Evolutionary conservation across 2,329 filamentous ascomycete genomes (phyloP).

Genomic region (Raffaelea ambrosiae): DNA sequence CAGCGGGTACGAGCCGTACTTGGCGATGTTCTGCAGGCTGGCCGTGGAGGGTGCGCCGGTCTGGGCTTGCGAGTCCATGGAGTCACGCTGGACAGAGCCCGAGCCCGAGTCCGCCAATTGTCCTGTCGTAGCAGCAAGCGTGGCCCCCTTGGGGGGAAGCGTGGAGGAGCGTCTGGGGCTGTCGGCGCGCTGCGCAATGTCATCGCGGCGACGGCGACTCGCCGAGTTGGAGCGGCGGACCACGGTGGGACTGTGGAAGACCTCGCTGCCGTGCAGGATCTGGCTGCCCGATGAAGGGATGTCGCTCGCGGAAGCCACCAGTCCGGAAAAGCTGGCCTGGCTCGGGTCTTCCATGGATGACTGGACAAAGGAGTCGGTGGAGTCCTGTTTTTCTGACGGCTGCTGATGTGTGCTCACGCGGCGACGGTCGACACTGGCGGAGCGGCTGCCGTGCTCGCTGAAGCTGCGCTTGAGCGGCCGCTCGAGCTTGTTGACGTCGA

Average conservation of each 20-base stretch:
- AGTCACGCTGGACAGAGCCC: neutral
- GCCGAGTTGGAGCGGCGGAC: constrained; percentile 35
- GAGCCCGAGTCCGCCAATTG: constrained; percentile 19
- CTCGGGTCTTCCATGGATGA: constrained; percentile 60
- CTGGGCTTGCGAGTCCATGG: constrained; percentile 13
- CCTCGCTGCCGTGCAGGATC: constrained; percentile 77
- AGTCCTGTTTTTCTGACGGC: constrained; percentile 45
- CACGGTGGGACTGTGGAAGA: constrained; percentile 75
- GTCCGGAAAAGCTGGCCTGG: constrained; percentile 51
- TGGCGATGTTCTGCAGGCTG: constrained; percentile 40
- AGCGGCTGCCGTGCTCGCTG: constrained; percentile 48
- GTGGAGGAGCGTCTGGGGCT: neutral
- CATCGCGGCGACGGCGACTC: constrained; percentile 15
- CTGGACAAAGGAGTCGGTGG: constrained; percentile 67
- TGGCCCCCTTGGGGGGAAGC: neutral
- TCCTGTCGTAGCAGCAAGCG: constrained; percentile 31
- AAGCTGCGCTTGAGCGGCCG: constrained; percentile 50
- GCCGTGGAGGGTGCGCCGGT: constrained; percentile 23
- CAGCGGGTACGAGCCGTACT: constrained; percentile 65
- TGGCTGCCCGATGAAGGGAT: constrained; percentile 87
- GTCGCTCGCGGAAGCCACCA: constrained; percentile 60
- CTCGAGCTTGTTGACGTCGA: constrained; percentile 40
- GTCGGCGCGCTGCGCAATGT: neutral
- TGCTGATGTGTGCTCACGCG: constrained; percentile 24
- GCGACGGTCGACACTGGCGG: constrained; percentile 38